Evolutionary conservation across 1,139 yeast species (phyloP), one percentile per base, ranked within the genome.

Genomic region (Spathaspora jeffriesii): DNA sequence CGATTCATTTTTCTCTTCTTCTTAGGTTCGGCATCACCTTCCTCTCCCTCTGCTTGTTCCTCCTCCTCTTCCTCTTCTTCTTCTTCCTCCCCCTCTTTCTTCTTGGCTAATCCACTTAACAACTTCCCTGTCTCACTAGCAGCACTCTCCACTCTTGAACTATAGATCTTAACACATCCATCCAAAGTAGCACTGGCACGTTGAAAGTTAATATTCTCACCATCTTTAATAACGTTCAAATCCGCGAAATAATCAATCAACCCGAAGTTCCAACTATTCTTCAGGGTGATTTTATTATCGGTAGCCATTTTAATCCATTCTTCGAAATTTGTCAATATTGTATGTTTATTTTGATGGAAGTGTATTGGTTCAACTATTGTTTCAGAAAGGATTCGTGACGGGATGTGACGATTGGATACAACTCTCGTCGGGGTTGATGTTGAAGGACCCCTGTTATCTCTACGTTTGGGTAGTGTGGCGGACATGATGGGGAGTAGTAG

Each of bases 261-360:
- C 0, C 92, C 96, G 60, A 88, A 84, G 56, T 88, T 87, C 97
- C 76, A 63, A 46, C 73, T 78, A 58, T 85, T 85, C 45, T 79
- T 76, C 1, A 83, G 69, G 42, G 85, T 85, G 62, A 85, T 83
- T 61, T 85, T 86, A 64, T 90, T 91, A 62, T 88, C 96, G 1
- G 96, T 88, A n/a, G 95, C 90, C 67, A 88, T 75, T 62, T 84
- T 87, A 75, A 90, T 88, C 91, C 96, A 88, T 66, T 88, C 93
- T 61, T 91, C 96, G 64, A 89, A 90, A 58, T 90, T 90, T 37
- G 75, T 65, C 55, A 76, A 61, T 50, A 76, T 75, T 13, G 77
- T 73, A 52, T 73, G 73, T 49, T 64, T 71, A 58, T 75, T 76
- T 43, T 73, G 75, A 52, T 73, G 71, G 54, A 75, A 75, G 13